phyloP scores from a whole-genome alignment of 345 rosid species.

The Litchi chinensis region DNA sequence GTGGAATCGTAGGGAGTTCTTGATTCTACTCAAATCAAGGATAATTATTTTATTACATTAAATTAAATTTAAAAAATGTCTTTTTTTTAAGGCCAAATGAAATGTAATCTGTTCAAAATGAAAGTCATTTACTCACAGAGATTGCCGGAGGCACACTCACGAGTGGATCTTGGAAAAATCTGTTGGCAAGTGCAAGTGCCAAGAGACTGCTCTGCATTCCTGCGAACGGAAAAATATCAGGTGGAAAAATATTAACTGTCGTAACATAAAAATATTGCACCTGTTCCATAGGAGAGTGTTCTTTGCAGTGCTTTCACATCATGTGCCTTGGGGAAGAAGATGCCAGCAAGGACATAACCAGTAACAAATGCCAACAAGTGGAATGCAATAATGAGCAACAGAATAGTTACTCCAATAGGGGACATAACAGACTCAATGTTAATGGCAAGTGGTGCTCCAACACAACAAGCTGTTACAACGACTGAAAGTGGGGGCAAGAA shows the following conservation, averaged over 20 bases:
- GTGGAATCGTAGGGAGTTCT: not conserved
- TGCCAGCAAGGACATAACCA: constrained; percentile 70
- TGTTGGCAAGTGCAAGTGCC: constrained; percentile 90
- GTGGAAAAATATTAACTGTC: not conserved
- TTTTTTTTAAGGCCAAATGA: not conserved
- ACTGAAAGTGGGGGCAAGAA: constrained; percentile 77
- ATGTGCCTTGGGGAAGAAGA: constrained; percentile 50
- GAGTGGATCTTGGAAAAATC: constrained; percentile 89
- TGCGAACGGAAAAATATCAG: constrained; percentile 30
- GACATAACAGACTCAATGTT: constrained; percentile 76
- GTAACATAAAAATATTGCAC: constrained; percentile 33
- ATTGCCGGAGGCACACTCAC: constrained; percentile 94
- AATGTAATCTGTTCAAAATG: not conserved
- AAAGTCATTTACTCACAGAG: constrained; percentile 52
- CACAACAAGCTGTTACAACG: constrained; percentile 81
- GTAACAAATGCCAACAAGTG: constrained; percentile 74
- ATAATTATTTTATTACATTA: not conserved
- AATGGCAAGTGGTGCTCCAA: constrained; percentile 90
- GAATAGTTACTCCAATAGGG: constrained; percentile 62
- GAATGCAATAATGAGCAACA: constrained; percentile 56
- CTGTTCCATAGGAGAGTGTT: constrained; percentile 87
- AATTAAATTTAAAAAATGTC: not conserved
- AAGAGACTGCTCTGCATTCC: constrained; percentile 99
- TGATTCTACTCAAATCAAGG: not conserved
- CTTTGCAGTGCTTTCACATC: constrained; percentile 76